Percentiles rank a stretch among this genome's conserved stretches.
phyloP scores from a whole-genome alignment of 352 stramenopile genomes.

The Pythium insidiosum region DNA sequence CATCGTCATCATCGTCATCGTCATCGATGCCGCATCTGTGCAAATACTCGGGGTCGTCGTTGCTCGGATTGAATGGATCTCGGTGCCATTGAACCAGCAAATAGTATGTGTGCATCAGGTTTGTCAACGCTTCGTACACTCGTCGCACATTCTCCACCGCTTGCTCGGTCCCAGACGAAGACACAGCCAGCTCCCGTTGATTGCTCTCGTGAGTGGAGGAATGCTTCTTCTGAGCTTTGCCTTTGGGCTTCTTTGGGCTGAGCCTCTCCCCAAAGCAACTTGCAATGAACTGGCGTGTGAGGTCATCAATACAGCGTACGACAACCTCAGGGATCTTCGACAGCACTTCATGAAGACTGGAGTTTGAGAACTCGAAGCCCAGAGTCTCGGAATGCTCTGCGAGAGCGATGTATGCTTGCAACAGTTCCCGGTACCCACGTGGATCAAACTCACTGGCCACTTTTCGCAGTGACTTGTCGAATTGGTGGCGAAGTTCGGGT shows the following conservation, averaged over 20 bases:
- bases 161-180: conserved; percentile 18
- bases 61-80: conserved; percentile 71
- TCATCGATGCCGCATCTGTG: conserved; percentile 80
- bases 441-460: conserved; percentile 64
- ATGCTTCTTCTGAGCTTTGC: neutral
- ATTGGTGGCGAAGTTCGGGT: conserved; percentile 55
- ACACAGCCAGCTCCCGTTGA: too few relatives aligned
- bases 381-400: conserved; percentile 70
- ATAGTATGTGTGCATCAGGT: conserved; percentile 88
- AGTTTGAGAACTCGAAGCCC: conserved; percentile 70
- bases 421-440: conserved; percentile 64
- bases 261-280: conserved; percentile 28
- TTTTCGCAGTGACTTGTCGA: conserved; percentile 72
- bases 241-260: conserved; percentile 34
- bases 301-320: conserved; percentile 67
- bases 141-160: conserved; percentile 51
- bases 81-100: conserved; percentile 86
- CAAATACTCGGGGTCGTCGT: conserved; percentile 62
- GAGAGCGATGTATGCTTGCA: conserved; percentile 77
- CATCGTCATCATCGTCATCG: conserved; percentile 68
- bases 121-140: conserved; percentile 60
- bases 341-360: conserved; percentile 54
- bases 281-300: conserved; percentile 38
- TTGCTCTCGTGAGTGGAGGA: neutral
- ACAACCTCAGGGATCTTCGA: conserved; percentile 76